Conservation (phyloP, 495 filamentous ascomycete species). For the Chaetomium tenue region DNA sequence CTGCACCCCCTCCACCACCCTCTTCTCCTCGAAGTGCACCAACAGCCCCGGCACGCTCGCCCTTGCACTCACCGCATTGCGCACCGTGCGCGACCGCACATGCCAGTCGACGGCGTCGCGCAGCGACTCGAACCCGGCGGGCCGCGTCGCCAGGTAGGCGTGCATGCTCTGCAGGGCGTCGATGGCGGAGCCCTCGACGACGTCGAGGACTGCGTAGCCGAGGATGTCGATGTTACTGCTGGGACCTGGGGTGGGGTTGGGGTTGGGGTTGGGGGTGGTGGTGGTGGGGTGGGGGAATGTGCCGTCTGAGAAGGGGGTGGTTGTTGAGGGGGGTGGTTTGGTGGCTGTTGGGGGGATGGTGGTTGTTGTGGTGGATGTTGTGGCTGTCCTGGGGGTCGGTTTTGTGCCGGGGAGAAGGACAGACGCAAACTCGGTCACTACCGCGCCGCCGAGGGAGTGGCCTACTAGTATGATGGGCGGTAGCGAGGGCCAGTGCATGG, state of each 20-base stretch:
- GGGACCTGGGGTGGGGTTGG: conserved; percentile 5
- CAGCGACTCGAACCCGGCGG: conserved; percentile 69
- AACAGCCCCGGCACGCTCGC: conserved; percentile 75
- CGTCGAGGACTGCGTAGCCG: conserved; percentile 89
- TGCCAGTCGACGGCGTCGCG: conserved; percentile 91
- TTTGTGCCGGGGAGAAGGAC: neutral
- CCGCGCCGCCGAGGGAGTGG: conserved; percentile 94
- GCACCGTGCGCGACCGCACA: conserved; percentile 81
- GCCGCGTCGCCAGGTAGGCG: conserved; percentile 81
- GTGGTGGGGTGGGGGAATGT: neutral
- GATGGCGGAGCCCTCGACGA: conserved; percentile 84
- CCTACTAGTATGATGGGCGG: conserved; percentile 82
- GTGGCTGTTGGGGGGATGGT: neutral
- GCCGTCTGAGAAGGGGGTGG: neutral
- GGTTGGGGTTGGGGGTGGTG: neutral
- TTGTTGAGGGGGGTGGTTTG: neutral
- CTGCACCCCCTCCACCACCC: neutral
- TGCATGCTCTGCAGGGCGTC: conserved; percentile 97
- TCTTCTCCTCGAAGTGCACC: neutral
- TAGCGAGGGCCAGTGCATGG: conserved; percentile 67
- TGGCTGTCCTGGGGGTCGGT: neutral
- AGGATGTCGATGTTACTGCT: conserved; percentile 46
- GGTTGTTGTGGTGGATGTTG: neutral
- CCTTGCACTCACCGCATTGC: conserved; percentile 74
- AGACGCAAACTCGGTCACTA: conserved; percentile 79